Evolutionary conservation across 108 stramenopile species (phyloP), one percentile per base, ranked within the genome.

Genomic region (Skeletonema grethae): DNA sequence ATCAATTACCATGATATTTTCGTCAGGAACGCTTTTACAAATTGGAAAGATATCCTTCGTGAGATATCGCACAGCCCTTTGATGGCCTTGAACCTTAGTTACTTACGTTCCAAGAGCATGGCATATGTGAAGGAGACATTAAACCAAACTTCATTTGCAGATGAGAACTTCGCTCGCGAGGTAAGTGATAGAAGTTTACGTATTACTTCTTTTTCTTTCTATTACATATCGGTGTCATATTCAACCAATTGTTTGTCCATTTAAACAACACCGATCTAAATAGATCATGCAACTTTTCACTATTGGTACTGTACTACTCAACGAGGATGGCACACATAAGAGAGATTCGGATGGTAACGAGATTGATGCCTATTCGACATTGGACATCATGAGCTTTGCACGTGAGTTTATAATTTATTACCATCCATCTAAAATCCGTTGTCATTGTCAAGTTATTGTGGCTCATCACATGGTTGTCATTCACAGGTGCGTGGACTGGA

Each of bases 31-130:
- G 25, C 25, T 28, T 28, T 94, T 73, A 90, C 90, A 45, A 92
- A 88, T 68, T 91, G 87, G 58, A 59, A 75, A 28, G 88, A 94
- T 60, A 67, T 91, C 9, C 66, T 94, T 12, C 78, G 79, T 8
- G 93, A 94, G 58, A 87, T 94, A 39, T 57, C 86, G 13, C 87
- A 76, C 65, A 77, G 64, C 53, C 86, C 93, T 36, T 25, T 85
- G 20, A 91, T 94, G 93, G 93, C 72, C 41, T 73, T 76, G 30
- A 88, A 86, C 75, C 68, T 94, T 18, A 73, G 85, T 15, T 91
- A 78, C 63, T 34, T 79, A n/a, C 67, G 60, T n/a, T 70, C 75
- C 18, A 72, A 73, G 55, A 80, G 77, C 56, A 69, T 83, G 15
- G 84, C 83, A 38, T 76, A 84, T 38, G 72, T 75, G 70, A 84